These are phyloP conservation scores for Wickerhamiella azymoides DNA, from an alignment of 805 yeast species.

Conservation along the genomic window DNA sequence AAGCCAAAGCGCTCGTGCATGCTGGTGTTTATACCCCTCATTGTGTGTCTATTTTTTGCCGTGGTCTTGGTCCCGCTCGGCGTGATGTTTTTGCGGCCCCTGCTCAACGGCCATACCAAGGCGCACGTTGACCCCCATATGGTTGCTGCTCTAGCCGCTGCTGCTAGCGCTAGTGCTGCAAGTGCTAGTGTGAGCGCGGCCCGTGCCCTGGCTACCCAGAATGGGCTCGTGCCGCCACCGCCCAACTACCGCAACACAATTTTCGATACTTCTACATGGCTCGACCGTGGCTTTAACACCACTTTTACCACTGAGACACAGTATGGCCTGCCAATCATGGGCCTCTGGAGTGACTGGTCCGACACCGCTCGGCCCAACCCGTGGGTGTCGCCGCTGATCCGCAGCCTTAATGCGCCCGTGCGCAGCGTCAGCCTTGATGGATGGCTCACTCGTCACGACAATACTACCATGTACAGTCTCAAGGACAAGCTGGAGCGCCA, in stretches of 20 bases:
- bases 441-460: constrained; percentile 46
- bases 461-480: constrained; percentile 26
- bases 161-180: neutral
- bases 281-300: constrained; percentile 24
- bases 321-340: constrained; percentile 26
- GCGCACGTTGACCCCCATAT: neutral
- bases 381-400: constrained; percentile 21
- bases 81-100: neutral
- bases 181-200: neutral
- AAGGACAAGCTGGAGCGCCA: constrained; percentile 38
- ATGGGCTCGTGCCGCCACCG: neutral
- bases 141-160: too few species aligned
- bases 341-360: constrained; percentile 24
- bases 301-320: constrained; percentile 25
- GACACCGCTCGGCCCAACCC: constrained; percentile 21
- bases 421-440: constrained; percentile 78
- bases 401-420: constrained; percentile 21
- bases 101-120: neutral
- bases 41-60: neutral
- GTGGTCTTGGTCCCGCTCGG: constrained; percentile 6
- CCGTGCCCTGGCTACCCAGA: neutral
- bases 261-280: constrained; percentile 24
- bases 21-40: neutral
- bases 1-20: constrained; percentile 1
- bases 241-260: neutral